A percentile compares a stretch with the other conserved stretches of the same genome.
phyloP scores from a whole-genome alignment of 768 basidiomycete species.

The Lentinula sp. region DNA sequence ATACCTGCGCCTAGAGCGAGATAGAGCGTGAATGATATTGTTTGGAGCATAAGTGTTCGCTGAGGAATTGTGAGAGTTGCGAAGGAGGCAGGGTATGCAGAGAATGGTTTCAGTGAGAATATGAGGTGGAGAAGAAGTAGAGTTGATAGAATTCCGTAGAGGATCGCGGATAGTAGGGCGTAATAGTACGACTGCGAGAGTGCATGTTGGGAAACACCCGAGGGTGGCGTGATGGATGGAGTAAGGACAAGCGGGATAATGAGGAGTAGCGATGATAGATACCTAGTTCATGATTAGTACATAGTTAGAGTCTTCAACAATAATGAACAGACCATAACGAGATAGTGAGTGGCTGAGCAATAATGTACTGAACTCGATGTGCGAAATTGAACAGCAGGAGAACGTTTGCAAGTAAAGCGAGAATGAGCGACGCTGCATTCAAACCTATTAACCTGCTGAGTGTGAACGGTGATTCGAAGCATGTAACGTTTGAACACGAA shows the following conservation, averaged over 20 bases:
- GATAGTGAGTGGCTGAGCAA: conserved; percentile 33
- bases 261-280: conserved; percentile 28
- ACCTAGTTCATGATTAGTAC: conserved; percentile 19
- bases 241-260: conserved; percentile 26
- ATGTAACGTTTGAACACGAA: neutral
- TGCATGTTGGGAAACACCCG: conserved; percentile 9
- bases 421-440: conserved; percentile 24
- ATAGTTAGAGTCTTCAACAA: neutral
- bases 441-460: conserved; percentile 23
- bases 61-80: conserved; percentile 30
- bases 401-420: conserved; percentile 28
- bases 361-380: conserved; percentile 23
- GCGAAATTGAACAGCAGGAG: conserved; percentile 34
- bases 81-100: conserved; percentile 22
- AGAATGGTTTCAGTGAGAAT: conserved; percentile 26
- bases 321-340: conserved; percentile 24
- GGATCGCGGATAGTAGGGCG: conserved; percentile 24
- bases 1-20: conserved; percentile 32
- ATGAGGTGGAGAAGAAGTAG: conserved; percentile 15
- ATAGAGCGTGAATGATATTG: conserved; percentile 31
- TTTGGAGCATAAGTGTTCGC: conserved; percentile 37
- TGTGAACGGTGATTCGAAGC: too few species aligned
- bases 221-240: conserved; percentile 7
- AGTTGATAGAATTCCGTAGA: conserved; percentile 27
- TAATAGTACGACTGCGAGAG: conserved; percentile 34